A percentile compares a stretch with the other conserved stretches of the same genome.
Conservation (phyloP, 371 early-diverging fungal species). For the Mucor lusitanicus region DNA sequence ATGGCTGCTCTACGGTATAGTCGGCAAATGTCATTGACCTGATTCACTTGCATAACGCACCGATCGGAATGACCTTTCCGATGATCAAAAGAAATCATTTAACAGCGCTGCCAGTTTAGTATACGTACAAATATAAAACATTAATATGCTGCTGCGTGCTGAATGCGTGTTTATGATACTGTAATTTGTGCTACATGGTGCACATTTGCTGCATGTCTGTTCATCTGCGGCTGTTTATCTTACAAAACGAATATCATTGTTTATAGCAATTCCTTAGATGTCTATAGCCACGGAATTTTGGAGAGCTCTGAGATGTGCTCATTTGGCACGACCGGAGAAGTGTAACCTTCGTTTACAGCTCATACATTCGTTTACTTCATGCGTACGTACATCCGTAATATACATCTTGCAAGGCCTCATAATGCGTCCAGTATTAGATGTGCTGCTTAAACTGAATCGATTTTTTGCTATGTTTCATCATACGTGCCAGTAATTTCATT, state of each 20-base stretch:
- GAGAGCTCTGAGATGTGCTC: too few species aligned
- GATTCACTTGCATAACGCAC: not conserved
- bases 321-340: too few species aligned
- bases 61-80: slow-evolving; percentile 1
- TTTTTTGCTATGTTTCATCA: not conserved
- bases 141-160: not conserved
- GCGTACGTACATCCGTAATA: too few species aligned
- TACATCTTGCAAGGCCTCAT: too few species aligned
- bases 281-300: too few species aligned
- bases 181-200: not conserved
- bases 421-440: too few species aligned
- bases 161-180: not conserved
- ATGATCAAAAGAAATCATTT: not conserved
- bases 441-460: not conserved
- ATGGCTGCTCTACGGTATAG: not conserved
- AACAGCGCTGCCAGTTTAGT: slow-evolving; percentile 10
- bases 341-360: too few species aligned
- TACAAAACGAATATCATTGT: too few species aligned
- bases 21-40: not conserved
- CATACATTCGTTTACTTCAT: too few species aligned
- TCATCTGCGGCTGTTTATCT: not conserved
- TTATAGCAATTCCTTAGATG: too few species aligned
- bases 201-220: not conserved
- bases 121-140: too few species aligned
- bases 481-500: not conserved